A percentile compares a stretch with the other conserved stretches of the same genome.
phyloP scores from a whole-genome alignment of 192 early-diverging fungal genomes.

The Chytriomyces hyalinus region DNA sequence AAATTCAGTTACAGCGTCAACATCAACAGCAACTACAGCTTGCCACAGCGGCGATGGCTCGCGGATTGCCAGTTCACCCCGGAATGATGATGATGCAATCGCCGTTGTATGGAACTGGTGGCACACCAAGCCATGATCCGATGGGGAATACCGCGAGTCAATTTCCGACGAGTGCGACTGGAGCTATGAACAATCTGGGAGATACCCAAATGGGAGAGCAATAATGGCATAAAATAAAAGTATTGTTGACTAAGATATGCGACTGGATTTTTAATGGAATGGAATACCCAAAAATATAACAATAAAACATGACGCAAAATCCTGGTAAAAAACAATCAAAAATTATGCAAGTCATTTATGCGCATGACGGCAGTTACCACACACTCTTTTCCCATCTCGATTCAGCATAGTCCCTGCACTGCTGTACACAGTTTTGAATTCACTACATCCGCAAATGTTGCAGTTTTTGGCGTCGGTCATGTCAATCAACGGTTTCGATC shows the following conservation, averaged over 20 bases:
- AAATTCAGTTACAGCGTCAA: conserved; percentile 34
- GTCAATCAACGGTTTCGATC: conserved; percentile 49
- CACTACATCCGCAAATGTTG: conserved; percentile 51
- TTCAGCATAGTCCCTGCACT: not conserved
- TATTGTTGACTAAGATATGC: too few relatives aligned
- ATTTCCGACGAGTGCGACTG: too few relatives aligned
- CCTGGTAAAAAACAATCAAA: not conserved
- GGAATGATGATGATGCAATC: not conserved
- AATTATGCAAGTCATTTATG: conserved; percentile 3
- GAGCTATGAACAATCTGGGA: too few relatives aligned
- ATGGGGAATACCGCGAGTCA: too few relatives aligned
- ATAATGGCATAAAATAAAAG: too few relatives aligned
- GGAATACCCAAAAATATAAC: too few relatives aligned
- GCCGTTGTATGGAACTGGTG: not conserved
- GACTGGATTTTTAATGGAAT: too few relatives aligned
- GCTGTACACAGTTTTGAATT: conserved; percentile 32
- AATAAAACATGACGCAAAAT: too few relatives aligned
- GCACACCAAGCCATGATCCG: not conserved
- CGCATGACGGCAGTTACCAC: conserved; percentile 39
- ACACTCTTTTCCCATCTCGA: conserved; percentile 24
- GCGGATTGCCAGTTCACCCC: not conserved
- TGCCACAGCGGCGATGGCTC: conserved; percentile 12
- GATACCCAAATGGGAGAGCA: too few relatives aligned
- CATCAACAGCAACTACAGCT: conserved; percentile 33
- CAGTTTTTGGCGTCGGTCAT: conserved; percentile 48